Evolutionary conservation across 1,139 yeast genomes (phyloP).

Genomic region (Taphrina communis): DNA sequence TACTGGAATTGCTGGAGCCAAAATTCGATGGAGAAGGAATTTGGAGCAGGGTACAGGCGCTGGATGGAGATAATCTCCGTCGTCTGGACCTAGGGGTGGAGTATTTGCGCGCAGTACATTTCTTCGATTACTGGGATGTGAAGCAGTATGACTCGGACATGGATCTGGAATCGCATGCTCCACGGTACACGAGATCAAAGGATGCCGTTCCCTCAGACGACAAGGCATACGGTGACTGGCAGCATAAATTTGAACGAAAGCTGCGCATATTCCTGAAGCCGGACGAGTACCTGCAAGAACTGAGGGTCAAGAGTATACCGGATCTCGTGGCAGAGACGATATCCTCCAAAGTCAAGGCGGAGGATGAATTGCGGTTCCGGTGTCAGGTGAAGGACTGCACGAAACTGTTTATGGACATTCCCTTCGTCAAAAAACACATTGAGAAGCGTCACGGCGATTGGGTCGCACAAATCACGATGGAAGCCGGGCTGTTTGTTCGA

Average conservation of each 20-base stretch:
- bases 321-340: conserved; percentile 42
- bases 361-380: conserved; percentile 46
- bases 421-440: conserved; percentile 47
- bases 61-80: conserved; percentile 18
- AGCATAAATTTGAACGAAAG: conserved; percentile 29
- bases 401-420: conserved; percentile 47
- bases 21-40: background rate
- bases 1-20: conserved; percentile 39
- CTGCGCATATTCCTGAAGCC: conserved; percentile 44
- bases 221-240: conserved; percentile 35
- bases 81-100: conserved; percentile 44
- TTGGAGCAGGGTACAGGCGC: conserved; percentile 43
- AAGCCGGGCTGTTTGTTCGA: conserved; percentile 40
- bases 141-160: conserved; percentile 44
- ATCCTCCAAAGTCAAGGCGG: conserved; percentile 43
- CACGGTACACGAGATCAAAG: conserved; percentile 16
- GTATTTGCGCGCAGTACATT: conserved; percentile 45
- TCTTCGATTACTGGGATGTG: conserved; percentile 46
- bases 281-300: conserved; percentile 42
- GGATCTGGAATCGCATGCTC: conserved; percentile 43
- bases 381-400: conserved; percentile 46
- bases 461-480: conserved; percentile 42
- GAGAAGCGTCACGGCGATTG: conserved; percentile 47
- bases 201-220: conserved; percentile 40
- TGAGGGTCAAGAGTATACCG: conserved; percentile 45